Evolutionary conservation across 2,329 filamentous ascomycete species (phyloP), one percentile per base, ranked within the genome.

Genomic region (Macrophomina tecta): DNA sequence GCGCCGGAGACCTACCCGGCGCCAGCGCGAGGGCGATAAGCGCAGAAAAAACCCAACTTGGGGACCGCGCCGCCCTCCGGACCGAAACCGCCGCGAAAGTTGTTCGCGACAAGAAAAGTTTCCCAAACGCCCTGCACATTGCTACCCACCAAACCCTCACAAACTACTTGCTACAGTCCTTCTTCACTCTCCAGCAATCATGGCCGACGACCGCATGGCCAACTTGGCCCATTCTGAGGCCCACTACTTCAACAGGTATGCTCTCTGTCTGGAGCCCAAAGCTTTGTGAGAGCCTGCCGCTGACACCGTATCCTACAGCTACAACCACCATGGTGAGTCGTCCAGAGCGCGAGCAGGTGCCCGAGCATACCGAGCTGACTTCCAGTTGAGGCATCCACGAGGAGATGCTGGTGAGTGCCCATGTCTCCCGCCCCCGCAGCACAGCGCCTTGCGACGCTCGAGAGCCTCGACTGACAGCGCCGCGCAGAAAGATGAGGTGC

Each of bases 181-280:
- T 30, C 34, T 45, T 14, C 53, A 34, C 32, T 36, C 36, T 18
- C n/a, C 23, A 34, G 34, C 52, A 58, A 45, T 23, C 30, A 67
- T 67, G 65, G 46, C 65, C 16, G 65, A 63, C 23, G 76, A 77
- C 70, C 75, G 73, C 68, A 73, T 91, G 80, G 89, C 90, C 78
- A 80, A 83, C 73, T 90, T 97, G 87, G 91, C 92, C 79, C 94
- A 97, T 83, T 95, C 94, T 71, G 95, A 99, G 86, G 93, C 96
- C 81, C 95, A 98, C 82, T 99, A 98, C 86, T 98, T 98, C 85
- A 98, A 97, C 84, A 97, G 93, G 94, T 96, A 82, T 70, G 78
- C 55, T 69, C 67, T 45, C 64, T 63, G 66, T 30, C 40, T 42
- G 60, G 28, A 58, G 46, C 51, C 45, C 30, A 62, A 46, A 46